Base-by-base conservation (phyloP, 2,329 filamentous ascomycete genomes). In the Microdochium trichocladiopsis region DNA sequence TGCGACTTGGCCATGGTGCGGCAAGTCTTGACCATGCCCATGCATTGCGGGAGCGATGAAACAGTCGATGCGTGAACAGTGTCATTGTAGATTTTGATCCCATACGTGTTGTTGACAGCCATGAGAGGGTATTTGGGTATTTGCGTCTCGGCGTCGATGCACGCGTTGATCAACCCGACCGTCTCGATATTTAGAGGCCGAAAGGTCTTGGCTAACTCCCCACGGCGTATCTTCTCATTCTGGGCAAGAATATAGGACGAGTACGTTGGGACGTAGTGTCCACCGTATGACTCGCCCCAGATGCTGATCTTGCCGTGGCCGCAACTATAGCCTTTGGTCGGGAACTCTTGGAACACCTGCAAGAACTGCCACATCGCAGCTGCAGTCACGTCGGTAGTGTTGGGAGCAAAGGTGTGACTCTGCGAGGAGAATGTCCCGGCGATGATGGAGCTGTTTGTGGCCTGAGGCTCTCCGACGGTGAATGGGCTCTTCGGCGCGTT, bases 1-100 rank as follows among this genome's bases (percentile, higher is more conserved):
- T 69, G 63, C 58, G 82, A 71, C 48, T 71, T 65, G 1, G 78
- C 78, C 4, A 70, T 72, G 1, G 70, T 69, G 55, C 76, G 74
- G 72, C 82, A 86, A 55, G 77, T 69, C 12, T 73, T 67, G n/a
- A 78, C 74, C 52, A 73, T 72, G 59, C 84, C 80, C 23, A 79
- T 63, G 63, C 83, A 86, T 63, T 84, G 84, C 28, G 82, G 82
- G 25, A 84, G 61, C 57, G 77, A 77, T 66, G 84, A 82, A 69
- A 79, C 80, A 64, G 82, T 73, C 60, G 75, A 66, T 0, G 68
- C 68, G 52, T 77, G 69, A 28, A 74, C 65, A 2, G 74, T 71
- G 11, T 67, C 71, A 61, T 78, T 80, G 66, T 69, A 80, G 2
- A 77, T 77, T 1, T 67, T 63, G 58, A 75, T 77, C 57, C 80